These are phyloP conservation scores for Yamadazyma akitaensis DNA, from an alignment of 805 yeast species.

Conservation along the genomic window DNA sequence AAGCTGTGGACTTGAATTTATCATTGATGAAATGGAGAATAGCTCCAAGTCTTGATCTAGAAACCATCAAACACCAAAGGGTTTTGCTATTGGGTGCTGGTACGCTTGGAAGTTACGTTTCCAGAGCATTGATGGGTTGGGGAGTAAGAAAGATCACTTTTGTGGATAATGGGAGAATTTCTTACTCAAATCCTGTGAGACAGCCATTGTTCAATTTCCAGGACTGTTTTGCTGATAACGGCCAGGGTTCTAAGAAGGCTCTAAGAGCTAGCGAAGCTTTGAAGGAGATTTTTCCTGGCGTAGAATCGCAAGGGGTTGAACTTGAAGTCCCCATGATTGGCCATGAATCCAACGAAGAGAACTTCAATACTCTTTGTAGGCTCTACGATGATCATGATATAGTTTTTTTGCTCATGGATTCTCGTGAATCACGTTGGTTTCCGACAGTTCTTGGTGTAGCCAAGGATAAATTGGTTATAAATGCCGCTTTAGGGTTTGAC, in stretches of 20 bases:
- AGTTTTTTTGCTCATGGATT: constrained; percentile 81
- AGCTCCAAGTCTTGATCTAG: constrained; percentile 76
- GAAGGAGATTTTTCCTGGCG: constrained; percentile 74
- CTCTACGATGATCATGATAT: constrained; percentile 71
- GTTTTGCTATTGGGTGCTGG: constrained; percentile 92
- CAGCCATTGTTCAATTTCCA: constrained; percentile 81
- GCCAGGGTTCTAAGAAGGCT: constrained; percentile 73
- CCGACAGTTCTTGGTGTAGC: constrained; percentile 81
- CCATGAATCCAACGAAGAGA: constrained; percentile 70
- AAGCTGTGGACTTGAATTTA: constrained; percentile 87
- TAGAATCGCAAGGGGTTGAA: constrained; percentile 56
- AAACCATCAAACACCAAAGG: constrained; percentile 53
- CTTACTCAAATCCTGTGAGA: constrained; percentile 92
- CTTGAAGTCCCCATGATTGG: constrained; percentile 96
- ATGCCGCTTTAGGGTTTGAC: constrained; percentile 95
- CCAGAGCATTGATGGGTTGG: constrained; percentile 89
- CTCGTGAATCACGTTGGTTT: constrained; percentile 96
- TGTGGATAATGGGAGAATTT: constrained; percentile 85
- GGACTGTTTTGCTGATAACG: constrained; percentile 66
- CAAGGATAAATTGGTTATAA: constrained; percentile 69
- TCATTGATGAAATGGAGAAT: constrained; percentile 97
- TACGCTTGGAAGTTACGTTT: constrained; percentile 88
- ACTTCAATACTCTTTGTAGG: constrained; percentile 49
- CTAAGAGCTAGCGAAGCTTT: constrained; percentile 70
- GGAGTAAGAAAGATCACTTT: constrained; percentile 84